phyloP scores from a whole-genome alignment of 495 filamentous ascomycete genomes.

The Neurospora hispaniola region DNA sequence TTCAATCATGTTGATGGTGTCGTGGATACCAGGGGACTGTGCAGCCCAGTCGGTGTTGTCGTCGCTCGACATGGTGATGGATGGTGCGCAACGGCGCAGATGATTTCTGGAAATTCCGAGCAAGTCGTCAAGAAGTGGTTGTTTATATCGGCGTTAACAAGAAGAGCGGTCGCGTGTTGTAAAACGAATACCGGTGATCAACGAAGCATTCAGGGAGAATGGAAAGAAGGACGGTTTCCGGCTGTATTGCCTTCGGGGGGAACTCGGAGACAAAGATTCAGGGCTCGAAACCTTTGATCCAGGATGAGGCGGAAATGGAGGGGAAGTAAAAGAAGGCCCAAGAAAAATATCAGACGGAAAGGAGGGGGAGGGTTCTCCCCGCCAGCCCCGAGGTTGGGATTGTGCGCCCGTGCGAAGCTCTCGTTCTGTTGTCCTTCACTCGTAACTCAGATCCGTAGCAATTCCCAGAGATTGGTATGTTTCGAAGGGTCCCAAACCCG shows the following conservation, averaged over 20 bases:
- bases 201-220: not conserved
- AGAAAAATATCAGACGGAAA: not conserved
- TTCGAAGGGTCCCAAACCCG: not conserved
- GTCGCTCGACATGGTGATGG: not conserved
- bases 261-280: not conserved
- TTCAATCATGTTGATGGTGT: constrained; percentile 52
- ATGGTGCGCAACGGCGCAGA: not conserved
- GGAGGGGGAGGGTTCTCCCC: not conserved
- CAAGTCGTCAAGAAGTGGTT: not conserved
- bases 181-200: not conserved
- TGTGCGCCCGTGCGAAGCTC: not conserved
- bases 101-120: not conserved
- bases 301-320: not conserved
- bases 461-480: not conserved
- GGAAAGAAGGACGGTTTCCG: not conserved
- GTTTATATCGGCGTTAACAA: not conserved
- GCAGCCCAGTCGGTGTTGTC: not conserved
- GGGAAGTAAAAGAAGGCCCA: not conserved
- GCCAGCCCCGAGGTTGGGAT: not conserved
- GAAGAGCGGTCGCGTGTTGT: not conserved
- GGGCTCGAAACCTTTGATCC: not conserved
- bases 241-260: not conserved
- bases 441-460: not conserved
- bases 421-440: not conserved
- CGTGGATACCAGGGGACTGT: not conserved